These are phyloP conservation scores for Fragaria iinumae DNA, from an alignment of 306 rosid species.

Conservation along the genomic window DNA sequence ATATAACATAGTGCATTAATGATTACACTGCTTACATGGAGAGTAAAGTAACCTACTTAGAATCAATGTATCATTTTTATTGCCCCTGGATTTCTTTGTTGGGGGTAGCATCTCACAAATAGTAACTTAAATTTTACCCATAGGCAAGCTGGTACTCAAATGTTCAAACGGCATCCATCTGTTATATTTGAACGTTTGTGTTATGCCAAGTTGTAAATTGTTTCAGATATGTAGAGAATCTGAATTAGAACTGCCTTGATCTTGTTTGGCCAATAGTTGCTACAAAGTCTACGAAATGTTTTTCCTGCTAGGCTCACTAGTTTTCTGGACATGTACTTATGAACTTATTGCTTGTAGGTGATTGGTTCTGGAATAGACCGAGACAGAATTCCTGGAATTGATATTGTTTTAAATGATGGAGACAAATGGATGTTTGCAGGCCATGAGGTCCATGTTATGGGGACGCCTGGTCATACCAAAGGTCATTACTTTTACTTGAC, in stretches of 20 bases:
- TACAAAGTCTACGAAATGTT: not conserved
- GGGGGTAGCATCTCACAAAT: not conserved
- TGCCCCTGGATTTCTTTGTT: not conserved
- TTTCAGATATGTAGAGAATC: not conserved
- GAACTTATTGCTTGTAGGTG: constrained; percentile 46
- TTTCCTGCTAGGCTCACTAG: not conserved
- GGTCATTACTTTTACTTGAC: constrained; percentile 41
- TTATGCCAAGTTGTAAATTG: not conserved
- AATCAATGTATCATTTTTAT: not conserved
- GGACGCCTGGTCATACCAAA: constrained; percentile 90
- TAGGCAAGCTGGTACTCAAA: not conserved
- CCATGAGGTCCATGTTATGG: constrained; percentile 86
- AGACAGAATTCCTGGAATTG: constrained; percentile 83
- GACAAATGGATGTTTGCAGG: constrained; percentile 99
- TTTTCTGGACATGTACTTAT: constrained; percentile 12
- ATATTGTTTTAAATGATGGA: constrained; percentile 75
- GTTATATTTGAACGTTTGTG: not conserved
- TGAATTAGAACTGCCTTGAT: not conserved
- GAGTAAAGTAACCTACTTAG: not conserved
- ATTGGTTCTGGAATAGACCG: constrained; percentile 77
- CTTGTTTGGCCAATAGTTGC: not conserved
- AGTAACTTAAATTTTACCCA: not conserved
- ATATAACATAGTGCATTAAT: not conserved
- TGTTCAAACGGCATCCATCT: not conserved
- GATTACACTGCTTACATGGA: not conserved